Evolutionary conservation across 305 asterid species (phyloP).

Genomic region (Rubia tinctorum): DNA sequence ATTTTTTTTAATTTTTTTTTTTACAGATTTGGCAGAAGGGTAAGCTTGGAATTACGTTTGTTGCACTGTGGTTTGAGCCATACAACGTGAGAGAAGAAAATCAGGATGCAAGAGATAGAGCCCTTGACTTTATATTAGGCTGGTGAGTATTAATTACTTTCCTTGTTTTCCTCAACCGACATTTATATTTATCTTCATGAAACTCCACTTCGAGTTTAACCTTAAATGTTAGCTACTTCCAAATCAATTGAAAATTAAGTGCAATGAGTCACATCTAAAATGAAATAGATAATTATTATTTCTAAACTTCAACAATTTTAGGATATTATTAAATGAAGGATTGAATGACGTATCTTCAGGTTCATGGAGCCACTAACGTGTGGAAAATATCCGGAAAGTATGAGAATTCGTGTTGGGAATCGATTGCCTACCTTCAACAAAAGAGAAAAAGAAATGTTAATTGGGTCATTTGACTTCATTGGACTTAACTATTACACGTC

Average conservation of each 20-base stretch:
- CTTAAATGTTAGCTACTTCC: too few relatives aligned
- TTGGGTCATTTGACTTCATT: slow-evolving; percentile 35
- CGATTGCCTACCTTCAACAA: slow-evolving; percentile 39
- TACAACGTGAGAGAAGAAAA: slow-evolving; percentile 18
- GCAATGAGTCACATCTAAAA: too few relatives aligned
- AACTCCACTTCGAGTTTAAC: too few relatives aligned
- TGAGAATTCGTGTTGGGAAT: slow-evolving; percentile 33
- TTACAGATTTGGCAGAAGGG: slow-evolving; percentile 39
- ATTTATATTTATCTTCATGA: too few relatives aligned
- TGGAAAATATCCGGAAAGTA: slow-evolving; percentile 41
- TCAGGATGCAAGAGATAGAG: slow-evolving; percentile 30
- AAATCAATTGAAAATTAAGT: too few relatives aligned
- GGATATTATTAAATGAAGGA: too few relatives aligned
- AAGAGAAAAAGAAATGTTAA: slow-evolving; percentile 28
- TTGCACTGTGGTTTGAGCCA: slow-evolving; percentile 35
- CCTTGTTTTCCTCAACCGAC: too few relatives aligned
- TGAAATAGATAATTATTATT: too few relatives aligned
- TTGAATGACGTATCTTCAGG: slow-evolving; percentile 36
- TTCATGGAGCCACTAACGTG: slow-evolving; percentile 36
- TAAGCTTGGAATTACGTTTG: slow-evolving; percentile 33
- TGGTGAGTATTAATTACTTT: slow-evolving; percentile 31
- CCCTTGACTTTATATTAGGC: slow-evolving; percentile 49
- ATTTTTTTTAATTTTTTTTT: too few relatives aligned
- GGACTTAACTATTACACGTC: slow-evolving; percentile 53
- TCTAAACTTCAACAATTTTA: too few relatives aligned